Conservation (phyloP, 768 basidiomycete species). For the Phylloporus arenicola region DNA sequence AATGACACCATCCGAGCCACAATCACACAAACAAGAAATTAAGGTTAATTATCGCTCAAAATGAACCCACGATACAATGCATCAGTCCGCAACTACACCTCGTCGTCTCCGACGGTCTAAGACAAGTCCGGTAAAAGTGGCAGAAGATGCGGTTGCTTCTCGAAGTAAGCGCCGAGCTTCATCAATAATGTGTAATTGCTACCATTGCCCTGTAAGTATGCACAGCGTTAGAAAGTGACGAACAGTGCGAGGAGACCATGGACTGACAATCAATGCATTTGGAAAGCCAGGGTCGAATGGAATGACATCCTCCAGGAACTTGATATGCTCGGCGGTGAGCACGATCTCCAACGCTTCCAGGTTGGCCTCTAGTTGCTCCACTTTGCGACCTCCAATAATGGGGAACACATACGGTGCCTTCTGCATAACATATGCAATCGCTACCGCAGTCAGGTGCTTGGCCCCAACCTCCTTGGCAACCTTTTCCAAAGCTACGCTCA, state of each 20-base stretch:
- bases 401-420: conserved; percentile 52
- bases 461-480: conserved; percentile 48
- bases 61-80: neutral
- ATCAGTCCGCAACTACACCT: neutral
- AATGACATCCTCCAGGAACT: conserved; percentile 37
- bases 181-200: conserved; percentile 13
- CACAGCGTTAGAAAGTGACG: neutral
- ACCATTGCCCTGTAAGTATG: conserved; percentile 30
- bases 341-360: conserved; percentile 45
- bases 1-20: too few species aligned
- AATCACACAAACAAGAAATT: neutral
- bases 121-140: neutral
- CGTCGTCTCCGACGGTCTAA: neutral
- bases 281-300: conserved; percentile 48
- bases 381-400: conserved; percentile 46
- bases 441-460: conserved; percentile 39
- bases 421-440: conserved; percentile 48
- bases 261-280: conserved; percentile 25
- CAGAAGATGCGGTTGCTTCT: conserved; percentile 12
- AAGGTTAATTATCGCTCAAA: neutral
- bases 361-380: conserved; percentile 47
- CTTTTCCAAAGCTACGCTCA: conserved; percentile 43
- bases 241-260: neutral
- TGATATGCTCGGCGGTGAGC: conserved; percentile 43
- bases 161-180: conserved; percentile 13